Evolutionary conservation across 345 rosid genomes (phyloP).

Genomic region (Crucihimalaya himalaica): DNA sequence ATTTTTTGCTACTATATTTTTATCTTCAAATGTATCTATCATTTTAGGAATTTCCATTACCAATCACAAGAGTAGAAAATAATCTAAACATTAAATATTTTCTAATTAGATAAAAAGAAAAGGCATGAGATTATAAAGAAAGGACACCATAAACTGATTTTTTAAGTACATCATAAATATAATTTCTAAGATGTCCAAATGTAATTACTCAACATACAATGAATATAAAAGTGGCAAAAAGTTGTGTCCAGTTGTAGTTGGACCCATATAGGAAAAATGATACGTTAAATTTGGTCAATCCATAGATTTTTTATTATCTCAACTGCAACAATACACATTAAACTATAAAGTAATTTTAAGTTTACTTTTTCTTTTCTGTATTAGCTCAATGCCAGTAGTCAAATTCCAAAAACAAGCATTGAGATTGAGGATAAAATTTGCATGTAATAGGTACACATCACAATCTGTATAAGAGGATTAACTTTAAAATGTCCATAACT

Average conservation of each 20-base stretch:
- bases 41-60: neutral
- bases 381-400: too few relatives aligned
- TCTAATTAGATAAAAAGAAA: neutral
- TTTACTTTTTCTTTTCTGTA: too few relatives aligned
- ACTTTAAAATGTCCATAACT: too few relatives aligned
- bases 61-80: neutral
- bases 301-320: neutral
- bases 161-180: neutral
- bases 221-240: neutral
- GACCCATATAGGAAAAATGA: neutral
- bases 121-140: neutral
- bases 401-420: too few relatives aligned
- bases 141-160: neutral
- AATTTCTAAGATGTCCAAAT: neutral
- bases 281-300: too few relatives aligned
- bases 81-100: neutral
- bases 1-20: neutral
- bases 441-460: too few relatives aligned
- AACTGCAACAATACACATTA: neutral
- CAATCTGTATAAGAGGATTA: too few relatives aligned
- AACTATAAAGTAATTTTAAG: neutral
- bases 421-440: too few relatives aligned
- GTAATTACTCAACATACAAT: neutral
- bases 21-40: neutral
- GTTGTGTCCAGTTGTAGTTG: neutral